Conservation (phyloP, 2,329 filamentous ascomycete genomes). For the Amesomyces nigricolor region DNA sequence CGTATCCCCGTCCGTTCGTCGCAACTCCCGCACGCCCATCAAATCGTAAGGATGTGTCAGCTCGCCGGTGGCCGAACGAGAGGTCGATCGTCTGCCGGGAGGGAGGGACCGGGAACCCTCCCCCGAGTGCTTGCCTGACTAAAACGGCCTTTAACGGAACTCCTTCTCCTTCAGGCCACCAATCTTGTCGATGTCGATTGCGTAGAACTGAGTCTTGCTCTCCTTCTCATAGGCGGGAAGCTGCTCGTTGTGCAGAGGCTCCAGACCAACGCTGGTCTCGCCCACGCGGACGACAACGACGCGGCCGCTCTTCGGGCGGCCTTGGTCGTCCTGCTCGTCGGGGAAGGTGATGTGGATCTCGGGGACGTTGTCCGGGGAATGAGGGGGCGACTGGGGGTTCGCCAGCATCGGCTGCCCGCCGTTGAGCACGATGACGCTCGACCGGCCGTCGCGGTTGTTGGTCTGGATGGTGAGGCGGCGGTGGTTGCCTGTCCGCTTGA, state of each 20-base stretch:
- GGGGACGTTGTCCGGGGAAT: constrained; percentile 76
- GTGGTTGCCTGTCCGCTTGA: constrained; percentile 47
- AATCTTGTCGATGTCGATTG: constrained; percentile 89
- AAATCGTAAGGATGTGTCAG: constrained; percentile 16
- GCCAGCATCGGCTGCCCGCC: constrained; percentile 68
- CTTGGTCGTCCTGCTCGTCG: constrained; percentile 82
- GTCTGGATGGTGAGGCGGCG: constrained; percentile 55
- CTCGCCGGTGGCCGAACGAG: constrained; percentile 4
- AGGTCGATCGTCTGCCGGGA: neutral
- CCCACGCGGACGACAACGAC: constrained; percentile 90
- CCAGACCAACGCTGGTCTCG: constrained; percentile 79
- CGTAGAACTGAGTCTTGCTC: constrained; percentile 75
- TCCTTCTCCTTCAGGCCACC: constrained; percentile 92
- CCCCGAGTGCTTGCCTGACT: neutral
- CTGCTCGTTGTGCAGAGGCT: constrained; percentile 73
- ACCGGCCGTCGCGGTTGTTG: constrained; percentile 46
- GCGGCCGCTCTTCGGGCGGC: constrained; percentile 74
- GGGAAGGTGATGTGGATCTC: constrained; percentile 99
- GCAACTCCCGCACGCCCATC: constrained; percentile 18
- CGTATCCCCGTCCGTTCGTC: constrained; percentile 16
- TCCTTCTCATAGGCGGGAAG: constrained; percentile 87
- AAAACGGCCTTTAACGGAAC: constrained; percentile 19
- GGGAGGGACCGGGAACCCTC: neutral
- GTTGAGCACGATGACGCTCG: constrained; percentile 71
- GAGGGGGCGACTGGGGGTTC: constrained; percentile 67